phyloP scores from a whole-genome alignment of 176 grass and related monocot species.

The Avena insularis region DNA sequence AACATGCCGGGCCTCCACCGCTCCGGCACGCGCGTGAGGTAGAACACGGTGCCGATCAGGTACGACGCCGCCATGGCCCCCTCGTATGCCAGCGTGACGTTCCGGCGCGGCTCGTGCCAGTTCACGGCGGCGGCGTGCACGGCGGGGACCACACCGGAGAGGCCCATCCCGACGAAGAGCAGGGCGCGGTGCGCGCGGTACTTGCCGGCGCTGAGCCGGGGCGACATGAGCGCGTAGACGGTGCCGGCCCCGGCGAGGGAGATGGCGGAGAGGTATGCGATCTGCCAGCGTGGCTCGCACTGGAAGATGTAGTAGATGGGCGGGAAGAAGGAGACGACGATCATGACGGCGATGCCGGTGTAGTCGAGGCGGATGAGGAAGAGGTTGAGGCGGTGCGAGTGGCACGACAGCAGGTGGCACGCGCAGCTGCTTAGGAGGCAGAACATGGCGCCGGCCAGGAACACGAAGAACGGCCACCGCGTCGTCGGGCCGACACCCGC shows the following conservation, averaged over 20 bases:
- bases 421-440: constrained; percentile 85
- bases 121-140: constrained; percentile 69
- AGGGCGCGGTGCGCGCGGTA: constrained; percentile 74
- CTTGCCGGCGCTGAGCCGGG: constrained; percentile 47
- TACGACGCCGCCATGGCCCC: constrained; percentile 77
- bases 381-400: constrained; percentile 79
- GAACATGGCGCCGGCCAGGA: constrained; percentile 90
- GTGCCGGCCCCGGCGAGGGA: constrained; percentile 62
- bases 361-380: constrained; percentile 91
- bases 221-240: constrained; percentile 77
- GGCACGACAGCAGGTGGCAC: constrained; percentile 91
- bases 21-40: constrained; percentile 75
- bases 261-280: constrained; percentile 78
- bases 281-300: constrained; percentile 75
- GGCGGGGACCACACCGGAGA: constrained; percentile 81
- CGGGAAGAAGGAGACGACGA: constrained; percentile 91
- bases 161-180: constrained; percentile 90
- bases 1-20: constrained; percentile 82
- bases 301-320: constrained; percentile 98
- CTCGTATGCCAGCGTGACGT: constrained; percentile 81
- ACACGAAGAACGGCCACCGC: constrained; percentile 91
- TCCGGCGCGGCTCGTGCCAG: constrained; percentile 75
- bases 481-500: background rate
- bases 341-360: constrained; percentile 86
- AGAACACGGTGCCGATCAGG: constrained; percentile 68